phyloP scores from a whole-genome alignment of 1,284 basidiomycete genomes.

The Sphagnurus paluster region DNA sequence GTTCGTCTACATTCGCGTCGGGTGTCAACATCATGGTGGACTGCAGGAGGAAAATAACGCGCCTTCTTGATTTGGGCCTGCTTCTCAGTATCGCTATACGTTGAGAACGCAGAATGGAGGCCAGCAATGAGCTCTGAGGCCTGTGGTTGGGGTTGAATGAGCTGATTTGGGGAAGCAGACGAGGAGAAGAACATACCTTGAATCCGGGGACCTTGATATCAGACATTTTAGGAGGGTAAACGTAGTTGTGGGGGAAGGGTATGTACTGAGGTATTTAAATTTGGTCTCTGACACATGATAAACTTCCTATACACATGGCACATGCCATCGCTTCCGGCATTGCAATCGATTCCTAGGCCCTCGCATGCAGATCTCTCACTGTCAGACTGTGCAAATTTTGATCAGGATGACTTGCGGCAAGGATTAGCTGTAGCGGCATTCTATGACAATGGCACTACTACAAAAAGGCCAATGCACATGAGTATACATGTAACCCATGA shows the following conservation, averaged over 20 bases:
- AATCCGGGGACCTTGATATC: slow-evolving; percentile 60
- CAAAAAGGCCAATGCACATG: too few species aligned
- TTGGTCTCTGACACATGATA: too few species aligned
- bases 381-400: too few species aligned
- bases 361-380: too few species aligned
- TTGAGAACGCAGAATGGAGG: slow-evolving; percentile 64
- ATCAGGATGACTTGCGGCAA: too few species aligned
- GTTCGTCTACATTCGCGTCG: slow-evolving; percentile 68
- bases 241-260: background rate
- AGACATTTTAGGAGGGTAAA: slow-evolving; percentile 37
- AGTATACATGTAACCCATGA: too few species aligned
- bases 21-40: background rate
- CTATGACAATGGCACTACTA: too few species aligned
- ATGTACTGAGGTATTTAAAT: slow-evolving; percentile 13
- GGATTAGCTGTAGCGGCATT: too few species aligned
- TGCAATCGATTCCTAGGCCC: too few species aligned
- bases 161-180: background rate
- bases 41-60: background rate
- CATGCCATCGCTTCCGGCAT: too few species aligned
- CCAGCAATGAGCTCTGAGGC: slow-evolving; percentile 68
- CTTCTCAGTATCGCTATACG: slow-evolving; percentile 74
- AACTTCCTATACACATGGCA: too few species aligned
- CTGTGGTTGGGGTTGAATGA: slow-evolving; percentile 37
- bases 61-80: slow-evolving; percentile 87
- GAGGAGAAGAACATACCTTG: slow-evolving; percentile 43